These are phyloP conservation scores for Rhizodiscina lignyota DNA, from an alignment of 495 filamentous ascomycete species.

Conservation along the genomic window DNA sequence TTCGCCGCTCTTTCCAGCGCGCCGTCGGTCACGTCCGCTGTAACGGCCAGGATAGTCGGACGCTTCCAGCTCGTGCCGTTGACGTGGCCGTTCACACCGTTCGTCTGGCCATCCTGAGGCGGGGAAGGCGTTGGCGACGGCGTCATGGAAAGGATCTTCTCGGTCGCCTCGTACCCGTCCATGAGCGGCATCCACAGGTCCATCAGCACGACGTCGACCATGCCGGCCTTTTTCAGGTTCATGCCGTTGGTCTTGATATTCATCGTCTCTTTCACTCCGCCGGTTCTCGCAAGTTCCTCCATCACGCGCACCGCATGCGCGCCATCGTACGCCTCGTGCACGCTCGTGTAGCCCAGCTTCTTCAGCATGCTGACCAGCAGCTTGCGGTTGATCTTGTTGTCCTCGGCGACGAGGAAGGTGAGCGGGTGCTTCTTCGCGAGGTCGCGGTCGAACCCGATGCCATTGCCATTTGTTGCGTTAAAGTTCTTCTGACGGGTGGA, in stretches of 20 bases:
- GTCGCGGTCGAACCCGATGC: conserved; percentile 21
- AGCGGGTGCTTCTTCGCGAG: conserved; percentile 45
- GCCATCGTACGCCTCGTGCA: conserved; percentile 58
- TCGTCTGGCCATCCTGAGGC: not conserved
- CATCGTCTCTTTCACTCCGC: conserved; percentile 12
- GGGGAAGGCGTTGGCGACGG: conserved; percentile 7
- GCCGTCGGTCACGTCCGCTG: conserved; percentile 57
- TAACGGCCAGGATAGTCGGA: conserved; percentile 51
- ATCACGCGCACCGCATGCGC: conserved; percentile 55
- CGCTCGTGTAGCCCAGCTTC: conserved; percentile 46
- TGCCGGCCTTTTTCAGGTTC: no score
- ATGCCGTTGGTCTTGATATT: no score
- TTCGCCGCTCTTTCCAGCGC: conserved; percentile 44
- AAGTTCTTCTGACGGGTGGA: not conserved
- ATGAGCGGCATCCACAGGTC: conserved; percentile 79
- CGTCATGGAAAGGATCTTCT: conserved; percentile 41
- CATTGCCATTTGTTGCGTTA: conserved; percentile 1
- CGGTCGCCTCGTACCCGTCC: conserved; percentile 65
- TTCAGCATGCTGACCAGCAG: conserved; percentile 53
- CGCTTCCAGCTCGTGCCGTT: conserved; percentile 1
- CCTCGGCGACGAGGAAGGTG: conserved; percentile 60
- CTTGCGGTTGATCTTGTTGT: conserved; percentile 66
- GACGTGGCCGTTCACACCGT: no score
- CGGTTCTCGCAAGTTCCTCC: conserved; percentile 15
- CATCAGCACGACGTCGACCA: conserved; percentile 56